These are phyloP conservation scores for Eruca vesicaria DNA, from an alignment of 441 rosid genomes.

Conservation along the genomic window DNA sequence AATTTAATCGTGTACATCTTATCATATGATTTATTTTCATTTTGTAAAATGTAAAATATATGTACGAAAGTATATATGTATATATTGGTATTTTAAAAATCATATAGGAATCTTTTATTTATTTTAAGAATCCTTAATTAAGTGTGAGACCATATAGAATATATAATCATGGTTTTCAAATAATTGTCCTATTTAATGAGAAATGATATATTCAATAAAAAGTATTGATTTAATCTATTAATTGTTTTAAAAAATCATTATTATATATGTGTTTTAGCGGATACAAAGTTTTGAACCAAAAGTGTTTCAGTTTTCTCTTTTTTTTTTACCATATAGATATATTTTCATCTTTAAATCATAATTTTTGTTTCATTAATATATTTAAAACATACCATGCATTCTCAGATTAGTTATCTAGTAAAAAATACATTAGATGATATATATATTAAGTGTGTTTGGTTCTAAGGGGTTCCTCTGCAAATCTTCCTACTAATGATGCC, in stretches of 20 bases:
- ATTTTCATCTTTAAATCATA: neutral
- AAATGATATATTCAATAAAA: neutral
- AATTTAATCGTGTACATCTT: neutral
- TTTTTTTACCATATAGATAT: too few species aligned
- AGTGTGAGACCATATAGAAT: neutral
- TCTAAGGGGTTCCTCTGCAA: slow-evolving; percentile 10
- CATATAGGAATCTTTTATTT: neutral
- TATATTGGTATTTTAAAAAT: neutral
- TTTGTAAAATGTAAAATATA: too few species aligned
- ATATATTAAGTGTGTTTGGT: neutral
- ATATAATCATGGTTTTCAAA: neutral
- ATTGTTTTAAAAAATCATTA: too few species aligned
- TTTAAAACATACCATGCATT: neutral
- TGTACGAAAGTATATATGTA: neutral
- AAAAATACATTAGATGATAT: neutral
- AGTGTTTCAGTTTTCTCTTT: neutral
- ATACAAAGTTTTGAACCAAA: neutral
- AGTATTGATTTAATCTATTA: too few species aligned
- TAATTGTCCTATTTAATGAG: neutral
- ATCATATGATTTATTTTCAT: neutral
- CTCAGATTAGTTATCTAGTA: neutral
- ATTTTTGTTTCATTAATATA: neutral
- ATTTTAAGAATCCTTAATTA: neutral
- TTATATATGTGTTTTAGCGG: neutral
- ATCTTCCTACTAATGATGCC: slow-evolving; percentile 17